Evolutionary conservation across 2,329 filamentous ascomycete species (phyloP).

Genomic region (Mycosphaerella sp.): DNA sequence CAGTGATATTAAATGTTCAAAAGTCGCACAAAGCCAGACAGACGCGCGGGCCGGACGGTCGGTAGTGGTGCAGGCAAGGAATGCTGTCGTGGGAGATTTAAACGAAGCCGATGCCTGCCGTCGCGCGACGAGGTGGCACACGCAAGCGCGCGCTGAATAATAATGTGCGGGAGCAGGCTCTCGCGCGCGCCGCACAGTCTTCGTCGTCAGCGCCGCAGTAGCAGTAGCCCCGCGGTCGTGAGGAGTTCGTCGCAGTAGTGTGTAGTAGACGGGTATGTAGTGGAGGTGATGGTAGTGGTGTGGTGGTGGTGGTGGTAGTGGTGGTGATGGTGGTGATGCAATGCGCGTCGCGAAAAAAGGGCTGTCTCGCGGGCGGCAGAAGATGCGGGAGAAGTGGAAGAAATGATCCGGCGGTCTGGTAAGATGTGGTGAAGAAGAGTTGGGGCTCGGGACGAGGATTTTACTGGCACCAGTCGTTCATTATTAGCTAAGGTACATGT

Average conservation of each 20-base stretch:
- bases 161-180: background rate
- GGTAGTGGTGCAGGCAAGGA: constrained; percentile 7
- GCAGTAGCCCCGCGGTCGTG: background rate
- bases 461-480: background rate
- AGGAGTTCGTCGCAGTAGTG: too few relatives aligned
- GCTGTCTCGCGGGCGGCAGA: background rate
- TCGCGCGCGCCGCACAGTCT: background rate
- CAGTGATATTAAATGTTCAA: constrained; percentile 3
- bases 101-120: constrained; percentile 2
- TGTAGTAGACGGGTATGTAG: too few relatives aligned
- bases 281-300: too few relatives aligned
- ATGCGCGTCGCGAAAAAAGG: background rate
- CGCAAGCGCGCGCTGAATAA: background rate
- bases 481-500: background rate
- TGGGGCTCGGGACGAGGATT: background rate
- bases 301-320: too few relatives aligned
- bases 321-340: background rate
- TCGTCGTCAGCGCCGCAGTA: background rate
- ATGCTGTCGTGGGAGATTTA: background rate
- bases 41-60: constrained; percentile 10
- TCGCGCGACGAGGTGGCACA: constrained; percentile 8
- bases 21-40: constrained; percentile 16
- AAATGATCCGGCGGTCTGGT: background rate
- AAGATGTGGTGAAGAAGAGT: background rate
- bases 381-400: background rate